phyloP scores from a whole-genome alignment of 768 basidiomycete species.

The Galerina sulciceps region DNA sequence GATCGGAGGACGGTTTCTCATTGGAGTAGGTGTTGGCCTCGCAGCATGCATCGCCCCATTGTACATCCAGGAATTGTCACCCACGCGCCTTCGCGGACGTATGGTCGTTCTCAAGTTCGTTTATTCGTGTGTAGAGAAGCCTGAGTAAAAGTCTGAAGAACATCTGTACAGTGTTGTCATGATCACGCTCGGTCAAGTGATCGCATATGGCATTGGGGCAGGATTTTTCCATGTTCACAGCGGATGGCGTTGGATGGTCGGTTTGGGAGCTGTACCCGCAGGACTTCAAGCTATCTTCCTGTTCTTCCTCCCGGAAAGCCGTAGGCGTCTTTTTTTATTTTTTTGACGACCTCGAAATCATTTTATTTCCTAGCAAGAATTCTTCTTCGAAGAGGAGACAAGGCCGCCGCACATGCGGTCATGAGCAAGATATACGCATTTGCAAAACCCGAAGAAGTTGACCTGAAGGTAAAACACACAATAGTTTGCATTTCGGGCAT shows the following conservation, averaged over 20 bases:
- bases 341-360: not conserved
- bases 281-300: conserved; percentile 63
- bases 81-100: conserved; percentile 71
- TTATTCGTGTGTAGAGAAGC: not conserved
- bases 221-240: conserved; percentile 59
- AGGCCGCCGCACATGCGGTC: conserved; percentile 53
- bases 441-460: conserved; percentile 66
- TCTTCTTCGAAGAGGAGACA: conserved; percentile 58
- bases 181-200: conserved; percentile 82
- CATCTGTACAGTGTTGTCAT: conserved; percentile 57
- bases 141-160: not conserved
- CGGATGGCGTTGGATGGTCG: conserved; percentile 89
- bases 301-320: conserved; percentile 77
- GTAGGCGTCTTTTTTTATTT: conserved; percentile 40
- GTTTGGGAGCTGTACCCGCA: conserved; percentile 72
- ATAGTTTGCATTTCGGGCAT: not conserved
- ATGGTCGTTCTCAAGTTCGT: conserved; percentile 76
- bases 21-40: conserved; percentile 75
- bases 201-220: conserved; percentile 77
- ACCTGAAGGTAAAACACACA: conserved; percentile 53
- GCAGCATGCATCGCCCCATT: conserved; percentile 81
- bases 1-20: conserved; percentile 75
- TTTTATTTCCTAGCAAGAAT: conserved; percentile 48
- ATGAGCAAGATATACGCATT: conserved; percentile 72
- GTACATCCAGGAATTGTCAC: conserved; percentile 85